Conservation (phyloP, 768 basidiomycete genomes). For the Phlebiopsis gigantea region DNA sequence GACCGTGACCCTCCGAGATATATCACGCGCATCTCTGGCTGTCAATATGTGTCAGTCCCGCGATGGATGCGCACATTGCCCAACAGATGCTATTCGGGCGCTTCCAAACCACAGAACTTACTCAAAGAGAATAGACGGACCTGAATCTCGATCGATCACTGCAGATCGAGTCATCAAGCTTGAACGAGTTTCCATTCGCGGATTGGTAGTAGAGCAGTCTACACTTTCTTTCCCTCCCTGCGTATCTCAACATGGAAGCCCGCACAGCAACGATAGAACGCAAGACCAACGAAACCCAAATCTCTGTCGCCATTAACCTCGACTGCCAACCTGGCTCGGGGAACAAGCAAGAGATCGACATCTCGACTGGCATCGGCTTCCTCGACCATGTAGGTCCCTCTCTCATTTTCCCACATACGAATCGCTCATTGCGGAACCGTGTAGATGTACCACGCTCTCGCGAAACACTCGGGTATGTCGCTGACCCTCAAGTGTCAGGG, state of each 20-base stretch:
- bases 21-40: too few relatives aligned
- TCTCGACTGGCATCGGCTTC: conserved; percentile 97
- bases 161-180: not conserved
- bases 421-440: not conserved
- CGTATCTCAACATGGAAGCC: conserved; percentile 29
- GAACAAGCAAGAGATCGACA: conserved; percentile 66
- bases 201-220: not conserved
- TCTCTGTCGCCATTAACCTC: conserved; percentile 76
- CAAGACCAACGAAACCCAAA: conserved; percentile 88
- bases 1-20: too few relatives aligned
- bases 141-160: conserved; percentile 1
- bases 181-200: not conserved
- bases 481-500: conserved; percentile 88
- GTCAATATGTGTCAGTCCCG: too few relatives aligned
- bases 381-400: conserved; percentile 78
- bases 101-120: not conserved
- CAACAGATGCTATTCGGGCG: too few relatives aligned
- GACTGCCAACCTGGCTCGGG: conserved; percentile 68
- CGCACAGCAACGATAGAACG: conserved; percentile 69
- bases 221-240: not conserved
- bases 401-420: not conserved
- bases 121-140: not conserved
- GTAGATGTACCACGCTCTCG: conserved; percentile 97
- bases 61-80: not conserved
- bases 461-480: conserved; percentile 95